phyloP scores from a whole-genome alignment of 768 basidiomycete genomes.

The Lentinula guzmanii region DNA sequence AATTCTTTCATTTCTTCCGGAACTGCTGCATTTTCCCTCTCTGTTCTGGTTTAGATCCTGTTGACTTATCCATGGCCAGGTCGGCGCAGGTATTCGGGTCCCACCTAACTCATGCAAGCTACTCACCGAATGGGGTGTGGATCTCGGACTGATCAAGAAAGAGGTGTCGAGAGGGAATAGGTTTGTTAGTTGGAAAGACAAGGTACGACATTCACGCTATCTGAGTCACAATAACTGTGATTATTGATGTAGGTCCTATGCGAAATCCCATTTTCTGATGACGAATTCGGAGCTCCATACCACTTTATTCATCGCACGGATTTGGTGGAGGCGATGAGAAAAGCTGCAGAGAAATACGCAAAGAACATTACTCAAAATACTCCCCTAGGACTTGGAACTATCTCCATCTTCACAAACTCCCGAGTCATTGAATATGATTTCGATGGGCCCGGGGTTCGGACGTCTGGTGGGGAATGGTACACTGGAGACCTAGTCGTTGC shows the following conservation, averaged over 20 bases:
- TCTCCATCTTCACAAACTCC: no score
- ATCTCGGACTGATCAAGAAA: constrained; percentile 16
- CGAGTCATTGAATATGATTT: constrained; percentile 18
- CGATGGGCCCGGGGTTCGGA: constrained; percentile 11
- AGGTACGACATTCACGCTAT: constrained; percentile 10
- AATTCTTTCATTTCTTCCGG: no score
- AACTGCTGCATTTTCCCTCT: background rate
- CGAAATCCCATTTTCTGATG: constrained; percentile 19
- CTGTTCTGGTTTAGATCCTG: no score
- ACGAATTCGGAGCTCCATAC: constrained; percentile 25
- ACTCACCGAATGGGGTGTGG: constrained; percentile 19
- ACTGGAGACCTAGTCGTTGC: constrained; percentile 28
- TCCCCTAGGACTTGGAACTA: no score
- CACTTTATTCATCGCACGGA: constrained; percentile 26
- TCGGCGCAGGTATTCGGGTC: constrained; percentile 30
- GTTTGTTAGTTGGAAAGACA: constrained; percentile 17
- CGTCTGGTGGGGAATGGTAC: constrained; percentile 14
- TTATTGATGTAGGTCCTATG: constrained; percentile 19
- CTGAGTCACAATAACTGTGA: constrained; percentile 15
- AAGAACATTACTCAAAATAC: constrained; percentile 16
- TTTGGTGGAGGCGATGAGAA: constrained; percentile 20
- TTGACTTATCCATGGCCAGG: constrained; percentile 16
- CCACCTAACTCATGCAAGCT: constrained; percentile 26
- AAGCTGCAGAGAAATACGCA: constrained; percentile 16
- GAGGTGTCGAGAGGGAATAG: constrained; percentile 12